phyloP scores from a whole-genome alignment of 2,329 filamentous ascomycete genomes.

The Botryotinia globosa region DNA sequence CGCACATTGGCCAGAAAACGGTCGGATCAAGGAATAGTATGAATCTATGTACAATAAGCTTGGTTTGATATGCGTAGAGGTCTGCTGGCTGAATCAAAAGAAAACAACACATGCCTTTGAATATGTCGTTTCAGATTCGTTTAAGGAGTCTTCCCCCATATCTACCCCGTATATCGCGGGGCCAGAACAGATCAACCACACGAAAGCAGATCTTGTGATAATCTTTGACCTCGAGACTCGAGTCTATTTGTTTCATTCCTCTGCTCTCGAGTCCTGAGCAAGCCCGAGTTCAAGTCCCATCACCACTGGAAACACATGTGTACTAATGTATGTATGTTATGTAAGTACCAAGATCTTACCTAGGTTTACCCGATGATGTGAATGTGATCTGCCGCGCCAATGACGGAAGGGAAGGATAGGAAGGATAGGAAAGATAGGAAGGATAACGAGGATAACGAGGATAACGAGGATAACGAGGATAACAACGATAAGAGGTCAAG shows the following conservation, averaged over 20 bases:
- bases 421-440: not conserved
- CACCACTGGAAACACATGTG: not conserved
- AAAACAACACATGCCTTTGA: conserved; percentile 8
- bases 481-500: not conserved
- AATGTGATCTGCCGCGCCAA: not conserved
- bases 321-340: not conserved
- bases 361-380: not conserved
- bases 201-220: conserved; percentile 14
- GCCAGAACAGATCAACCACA: not conserved
- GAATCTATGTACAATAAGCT: not conserved
- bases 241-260: not conserved
- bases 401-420: not conserved
- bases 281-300: conserved; percentile 9
- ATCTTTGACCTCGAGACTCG: not conserved
- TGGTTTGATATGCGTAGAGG: not conserved
- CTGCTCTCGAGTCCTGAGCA: not conserved
- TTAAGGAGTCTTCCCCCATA: not conserved
- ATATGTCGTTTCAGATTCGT: conserved; percentile 5
- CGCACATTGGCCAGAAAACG: not conserved
- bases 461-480: not conserved
- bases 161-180: not conserved
- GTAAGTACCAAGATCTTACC: not conserved
- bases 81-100: conserved; percentile 2
- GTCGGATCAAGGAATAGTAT: not conserved
- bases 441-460: not conserved